phyloP scores from a whole-genome alignment of 2,329 filamentous ascomycete species.

The Rhynchosporium secalis region DNA sequence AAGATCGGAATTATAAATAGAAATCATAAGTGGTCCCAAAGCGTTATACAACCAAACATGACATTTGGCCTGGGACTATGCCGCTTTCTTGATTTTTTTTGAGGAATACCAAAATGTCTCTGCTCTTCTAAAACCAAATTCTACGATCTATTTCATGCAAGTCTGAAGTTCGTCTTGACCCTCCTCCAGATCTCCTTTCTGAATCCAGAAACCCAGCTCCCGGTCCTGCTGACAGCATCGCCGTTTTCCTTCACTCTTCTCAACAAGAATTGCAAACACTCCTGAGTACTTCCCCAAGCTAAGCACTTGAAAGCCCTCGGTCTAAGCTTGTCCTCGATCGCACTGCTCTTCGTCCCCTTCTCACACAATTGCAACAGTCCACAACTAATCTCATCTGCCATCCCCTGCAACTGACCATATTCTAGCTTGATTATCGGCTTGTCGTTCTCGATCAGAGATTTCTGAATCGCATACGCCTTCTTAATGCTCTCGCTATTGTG shows the following conservation, averaged over 20 bases:
- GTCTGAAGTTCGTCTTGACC: slow-evolving; percentile 7
- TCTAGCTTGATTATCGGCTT: slow-evolving; percentile 45
- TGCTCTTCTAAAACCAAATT: too few species aligned
- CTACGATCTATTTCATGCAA: background rate
- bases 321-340: slow-evolving; percentile 6
- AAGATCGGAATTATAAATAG: too few species aligned
- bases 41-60: too few species aligned
- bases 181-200: slow-evolving; percentile 26
- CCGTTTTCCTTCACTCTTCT: slow-evolving; percentile 51
- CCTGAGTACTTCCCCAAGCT: slow-evolving; percentile 65
- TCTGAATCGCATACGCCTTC: slow-evolving; percentile 51
- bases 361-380: slow-evolving; percentile 44
- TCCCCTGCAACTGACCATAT: slow-evolving; percentile 83
- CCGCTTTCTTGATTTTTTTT: too few species aligned
- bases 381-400: slow-evolving; percentile 87
- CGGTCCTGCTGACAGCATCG: slow-evolving; percentile 43
- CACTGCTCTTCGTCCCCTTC: slow-evolving; percentile 3
- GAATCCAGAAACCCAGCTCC: slow-evolving; percentile 32
- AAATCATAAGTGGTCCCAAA: too few species aligned
- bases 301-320: slow-evolving; percentile 61
- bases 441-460: slow-evolving; percentile 43
- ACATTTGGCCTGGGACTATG: too few species aligned
- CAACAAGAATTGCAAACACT: slow-evolving; percentile 83
- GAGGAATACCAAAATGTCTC: too few species aligned
- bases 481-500: slow-evolving; percentile 75